Base-by-base conservation (phyloP, 2,329 filamentous ascomycete species). In the Aspergillus fischeri region DNA sequence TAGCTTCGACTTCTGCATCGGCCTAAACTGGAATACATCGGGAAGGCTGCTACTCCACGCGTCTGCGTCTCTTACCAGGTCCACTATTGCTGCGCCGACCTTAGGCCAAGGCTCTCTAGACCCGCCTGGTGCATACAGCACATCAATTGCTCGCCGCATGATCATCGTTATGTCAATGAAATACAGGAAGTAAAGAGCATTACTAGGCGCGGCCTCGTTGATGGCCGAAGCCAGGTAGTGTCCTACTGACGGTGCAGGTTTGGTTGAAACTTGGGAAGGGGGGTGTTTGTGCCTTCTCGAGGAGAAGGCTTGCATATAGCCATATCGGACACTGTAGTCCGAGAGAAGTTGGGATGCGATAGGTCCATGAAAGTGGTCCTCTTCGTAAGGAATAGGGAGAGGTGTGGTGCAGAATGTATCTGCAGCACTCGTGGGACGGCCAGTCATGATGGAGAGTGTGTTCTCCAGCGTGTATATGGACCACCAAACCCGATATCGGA, bases 301-400 rank as follows among this genome's bases (percentile, higher is more conserved):
- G 3, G 32, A 41, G 17, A 54, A 42, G 3, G 45, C 47, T 3
- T 49, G 47, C 47, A 54, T 54, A 45, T 41, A 54, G 20, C 21
- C 47, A 8, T 20, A 14, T 25, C 53, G 32, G 4, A 29, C 21
- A 42, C 24, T 49, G 21, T 42, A 50, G n/a, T 51, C 32, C 2
- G 49, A 29, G 9, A 55, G 17, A 3, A 55, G 53, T 4, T 27
- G 35, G 20, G 53, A 20, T 1, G 38, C 53, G 9, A 20, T n/a
- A 1, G n/a, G 17, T 17, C 14, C 49, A 20, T 53, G 9, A 3
- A 55, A 52, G 4, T 55, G 35, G n/a, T 53, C 57, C 25, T 67
- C 65, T 35, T 65, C 62, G 25, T 59, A 67, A 2, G 65, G 65
- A 9, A 67, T 55, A 3, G 65, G 62, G 7, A 65, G 50, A 2